Evolutionary conservation across 139 green algal genomes (phyloP).

Genomic region (Chloropicon primus): DNA sequence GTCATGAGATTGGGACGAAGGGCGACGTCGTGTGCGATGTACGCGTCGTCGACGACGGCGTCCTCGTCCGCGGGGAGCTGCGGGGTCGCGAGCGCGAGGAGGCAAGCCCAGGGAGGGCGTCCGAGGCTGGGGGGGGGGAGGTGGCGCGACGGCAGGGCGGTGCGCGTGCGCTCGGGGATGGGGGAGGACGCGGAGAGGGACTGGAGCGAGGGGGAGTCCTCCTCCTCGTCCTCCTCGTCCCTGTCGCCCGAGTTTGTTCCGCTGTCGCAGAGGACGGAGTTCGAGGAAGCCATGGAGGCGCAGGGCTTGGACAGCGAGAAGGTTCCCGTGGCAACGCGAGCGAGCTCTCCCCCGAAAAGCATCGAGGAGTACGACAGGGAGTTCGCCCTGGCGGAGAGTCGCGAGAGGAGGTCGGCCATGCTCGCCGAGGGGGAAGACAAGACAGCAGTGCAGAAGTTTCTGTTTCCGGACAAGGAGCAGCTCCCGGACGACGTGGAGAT

Average conservation of each 20-base stretch:
- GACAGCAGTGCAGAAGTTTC: constrained; percentile 29
- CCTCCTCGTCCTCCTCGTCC: neutral
- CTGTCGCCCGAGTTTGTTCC: no score
- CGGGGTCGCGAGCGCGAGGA: no score
- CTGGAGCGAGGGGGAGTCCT: neutral
- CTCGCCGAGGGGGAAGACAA: neutral
- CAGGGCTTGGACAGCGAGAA: neutral
- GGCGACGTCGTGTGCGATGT: no score
- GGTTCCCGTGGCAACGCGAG: neutral
- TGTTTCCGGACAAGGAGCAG: constrained; percentile 67
- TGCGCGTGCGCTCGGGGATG: no score
- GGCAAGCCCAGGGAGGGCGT: no score
- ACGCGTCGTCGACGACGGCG: no score
- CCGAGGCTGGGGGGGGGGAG: no score
- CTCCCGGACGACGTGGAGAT: constrained; percentile 75
- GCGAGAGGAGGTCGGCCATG: neutral
- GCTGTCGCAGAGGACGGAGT: neutral
- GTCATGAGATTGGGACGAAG: no score
- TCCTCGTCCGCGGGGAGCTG: no score
- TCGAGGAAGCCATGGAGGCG: neutral
- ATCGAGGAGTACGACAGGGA: neutral
- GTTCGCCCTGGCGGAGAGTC: neutral
- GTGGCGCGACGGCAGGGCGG: no score
- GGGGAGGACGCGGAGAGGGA: neutral
- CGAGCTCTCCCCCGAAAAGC: neutral